These are phyloP conservation scores for Lipomyces japonicus DNA, from an alignment of 805 yeast species.

Conservation along the genomic window DNA sequence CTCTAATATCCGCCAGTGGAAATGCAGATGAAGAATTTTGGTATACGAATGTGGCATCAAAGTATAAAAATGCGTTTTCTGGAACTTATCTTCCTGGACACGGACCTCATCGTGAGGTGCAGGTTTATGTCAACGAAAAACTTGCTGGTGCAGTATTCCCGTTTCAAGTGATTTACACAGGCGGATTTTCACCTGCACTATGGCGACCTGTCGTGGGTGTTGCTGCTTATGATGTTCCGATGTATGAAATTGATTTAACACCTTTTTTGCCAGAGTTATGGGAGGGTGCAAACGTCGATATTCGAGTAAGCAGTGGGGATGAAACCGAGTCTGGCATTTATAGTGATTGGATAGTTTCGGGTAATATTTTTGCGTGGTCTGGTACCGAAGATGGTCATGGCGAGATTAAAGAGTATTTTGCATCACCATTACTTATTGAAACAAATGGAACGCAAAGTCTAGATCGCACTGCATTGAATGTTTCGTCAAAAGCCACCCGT, in stretches of 20 bases:
- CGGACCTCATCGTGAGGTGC: conserved; percentile 68
- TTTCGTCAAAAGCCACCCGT: conserved; percentile 18
- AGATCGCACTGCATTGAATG: conserved; percentile 11
- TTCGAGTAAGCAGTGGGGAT: conserved; percentile 92
- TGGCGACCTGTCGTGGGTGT: conserved; percentile 79
- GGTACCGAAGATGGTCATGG: conserved; percentile 15
- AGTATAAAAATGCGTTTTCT: conserved; percentile 39
- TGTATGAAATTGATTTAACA: conserved; percentile 67
- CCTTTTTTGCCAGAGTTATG: conserved; percentile 67
- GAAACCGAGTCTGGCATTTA: conserved; percentile 42
- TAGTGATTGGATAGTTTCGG: conserved; percentile 25
- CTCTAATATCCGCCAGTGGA: conserved; percentile 66
- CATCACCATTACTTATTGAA: conserved; percentile 4
- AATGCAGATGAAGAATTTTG: conserved; percentile 81
- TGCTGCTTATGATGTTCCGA: conserved; percentile 67
- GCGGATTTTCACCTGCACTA: conserved; percentile 73
- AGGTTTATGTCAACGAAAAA: conserved; percentile 47
- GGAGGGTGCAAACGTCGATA: conserved; percentile 45
- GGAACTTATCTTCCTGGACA: conserved; percentile 43
- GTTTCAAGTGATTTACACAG: conserved; percentile 71
- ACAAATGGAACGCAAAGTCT: not conserved
- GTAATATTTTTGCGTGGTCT: conserved; percentile 20
- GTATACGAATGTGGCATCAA: conserved; percentile 59
- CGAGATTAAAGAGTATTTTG: not conserved
- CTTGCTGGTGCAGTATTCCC: conserved; percentile 64